phyloP scores from a whole-genome alignment of 2,329 filamentous ascomycete species.

The Talaromyces sp. region DNA sequence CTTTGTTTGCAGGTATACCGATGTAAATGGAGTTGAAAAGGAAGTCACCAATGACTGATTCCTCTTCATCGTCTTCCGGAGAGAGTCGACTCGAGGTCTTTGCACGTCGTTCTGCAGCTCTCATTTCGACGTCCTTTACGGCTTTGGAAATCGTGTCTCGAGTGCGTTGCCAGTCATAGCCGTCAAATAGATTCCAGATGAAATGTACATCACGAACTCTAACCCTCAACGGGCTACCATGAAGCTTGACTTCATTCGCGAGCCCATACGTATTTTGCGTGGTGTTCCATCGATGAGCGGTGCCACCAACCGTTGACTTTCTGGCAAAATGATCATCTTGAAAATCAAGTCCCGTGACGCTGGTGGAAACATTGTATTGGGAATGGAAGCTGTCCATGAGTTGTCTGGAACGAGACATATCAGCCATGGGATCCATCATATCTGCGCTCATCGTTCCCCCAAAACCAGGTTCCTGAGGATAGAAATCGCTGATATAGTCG shows the following conservation, averaged over 20 bases:
- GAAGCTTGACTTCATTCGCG: slow-evolving; percentile 60
- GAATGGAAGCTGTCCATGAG: slow-evolving; percentile 55
- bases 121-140: slow-evolving; percentile 81
- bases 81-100: slow-evolving; percentile 57
- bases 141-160: slow-evolving; percentile 82
- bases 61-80: slow-evolving; percentile 61
- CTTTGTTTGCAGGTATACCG: slow-evolving; percentile 79
- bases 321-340: slow-evolving; percentile 75
- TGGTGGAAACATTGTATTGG: slow-evolving; percentile 55
- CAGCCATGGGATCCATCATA: slow-evolving; percentile 40
- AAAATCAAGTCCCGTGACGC: slow-evolving; percentile 65
- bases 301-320: slow-evolving; percentile 60
- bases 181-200: slow-evolving; percentile 97
- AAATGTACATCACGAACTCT: slow-evolving; percentile 83
- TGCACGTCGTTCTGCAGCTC: slow-evolving; percentile 71
- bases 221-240: slow-evolving; percentile 70
- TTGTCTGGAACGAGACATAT: slow-evolving; percentile 39
- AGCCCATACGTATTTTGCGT: slow-evolving; percentile 70
- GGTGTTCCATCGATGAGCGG: slow-evolving; percentile 78
- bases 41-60: slow-evolving; percentile 87
- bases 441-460: slow-evolving; percentile 45
- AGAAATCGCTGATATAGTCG: slow-evolving; percentile 58
- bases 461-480: slow-evolving; percentile 45
- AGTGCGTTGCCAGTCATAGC: slow-evolving; percentile 92
- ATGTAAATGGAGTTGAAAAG: slow-evolving; percentile 99